These are phyloP conservation scores for Simplicillium sp. DNA, from an alignment of 2,329 filamentous ascomycete species.

Conservation along the genomic window DNA sequence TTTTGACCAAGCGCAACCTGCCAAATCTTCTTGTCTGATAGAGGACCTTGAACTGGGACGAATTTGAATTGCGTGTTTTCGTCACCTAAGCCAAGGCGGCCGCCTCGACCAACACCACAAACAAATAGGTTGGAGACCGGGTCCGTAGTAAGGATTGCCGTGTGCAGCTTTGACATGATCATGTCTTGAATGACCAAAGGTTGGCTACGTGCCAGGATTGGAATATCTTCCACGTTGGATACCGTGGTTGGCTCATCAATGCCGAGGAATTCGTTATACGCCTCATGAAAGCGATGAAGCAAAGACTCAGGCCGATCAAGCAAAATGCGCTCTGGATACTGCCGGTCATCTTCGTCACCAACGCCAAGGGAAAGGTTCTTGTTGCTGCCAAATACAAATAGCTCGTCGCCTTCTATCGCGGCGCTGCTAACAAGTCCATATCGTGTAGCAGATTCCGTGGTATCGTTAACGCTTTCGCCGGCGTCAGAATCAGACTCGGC, in stretches of 20 bases:
- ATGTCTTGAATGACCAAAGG: conserved; percentile 74
- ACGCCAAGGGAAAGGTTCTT: conserved; percentile 89
- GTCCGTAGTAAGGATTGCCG: conserved; percentile 78
- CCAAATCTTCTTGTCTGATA: conserved; percentile 64
- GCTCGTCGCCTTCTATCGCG: conserved; percentile 57
- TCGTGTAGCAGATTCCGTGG: conserved; percentile 6
- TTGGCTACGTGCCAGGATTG: conserved; percentile 60
- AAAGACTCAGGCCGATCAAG: conserved; percentile 71
- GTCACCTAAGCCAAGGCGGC: conserved; percentile 79
- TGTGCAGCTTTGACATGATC: conserved; percentile 84
- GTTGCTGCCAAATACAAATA: conserved; percentile 93
- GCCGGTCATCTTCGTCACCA: conserved; percentile 90
- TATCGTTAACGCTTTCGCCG: conserved; percentile 32
- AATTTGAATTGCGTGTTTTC: conserved; percentile 86
- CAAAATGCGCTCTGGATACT: conserved; percentile 78
- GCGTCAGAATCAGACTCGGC: conserved; percentile 44
- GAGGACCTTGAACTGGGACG: conserved; percentile 66
- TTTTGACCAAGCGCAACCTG: conserved; percentile 84
- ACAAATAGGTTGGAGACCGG: conserved; percentile 85
- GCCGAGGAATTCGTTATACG: conserved; percentile 46
- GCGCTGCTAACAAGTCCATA: not conserved
- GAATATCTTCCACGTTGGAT: conserved; percentile 45
- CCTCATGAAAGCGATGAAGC: conserved; percentile 61
- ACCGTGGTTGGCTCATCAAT: conserved; percentile 16
- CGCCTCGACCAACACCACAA: conserved; percentile 84